A percentile compares a stretch with the other conserved stretches of the same genome.
These are phyloP conservation scores for Trypethelium eluteriae DNA, from an alignment of 495 filamentous ascomycete genomes.

Conservation along the genomic window DNA sequence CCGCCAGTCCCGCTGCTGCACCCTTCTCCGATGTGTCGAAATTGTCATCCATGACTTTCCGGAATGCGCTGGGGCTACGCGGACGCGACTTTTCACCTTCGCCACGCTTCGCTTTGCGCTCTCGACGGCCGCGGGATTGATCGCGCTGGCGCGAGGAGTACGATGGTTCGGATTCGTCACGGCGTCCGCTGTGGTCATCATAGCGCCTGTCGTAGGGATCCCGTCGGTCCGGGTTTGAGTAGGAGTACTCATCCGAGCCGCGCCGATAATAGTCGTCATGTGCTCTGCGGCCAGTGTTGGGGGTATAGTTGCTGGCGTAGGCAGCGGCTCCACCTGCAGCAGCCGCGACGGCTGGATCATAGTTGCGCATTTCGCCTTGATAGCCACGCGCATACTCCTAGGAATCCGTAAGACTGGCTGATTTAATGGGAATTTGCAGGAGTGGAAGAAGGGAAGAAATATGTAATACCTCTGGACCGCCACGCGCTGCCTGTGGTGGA, in stretches of 20 bases:
- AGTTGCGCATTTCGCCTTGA: conserved; percentile 8
- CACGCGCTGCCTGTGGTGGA: background rate
- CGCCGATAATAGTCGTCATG: conserved; percentile 3
- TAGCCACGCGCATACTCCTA: conserved; percentile 2
- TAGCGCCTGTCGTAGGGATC: conserved; percentile 6
- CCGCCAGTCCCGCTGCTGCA: conserved; percentile 20
- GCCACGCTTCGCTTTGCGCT: conserved; percentile 10
- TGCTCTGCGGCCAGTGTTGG: background rate
- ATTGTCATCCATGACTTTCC: conserved; percentile 22
- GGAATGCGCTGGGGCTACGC: conserved; percentile 9
- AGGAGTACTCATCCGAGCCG: conserved; percentile 8
- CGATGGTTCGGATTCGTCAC: background rate
- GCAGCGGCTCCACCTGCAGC: background rate
- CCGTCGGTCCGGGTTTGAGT: conserved; percentile 5
- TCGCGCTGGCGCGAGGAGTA: conserved; percentile 10
- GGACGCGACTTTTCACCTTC: conserved; percentile 13
- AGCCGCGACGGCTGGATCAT: conserved; percentile 2
- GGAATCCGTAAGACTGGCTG: background rate
- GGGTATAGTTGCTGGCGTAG: background rate
- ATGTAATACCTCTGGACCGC: background rate
- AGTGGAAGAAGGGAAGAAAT: background rate
- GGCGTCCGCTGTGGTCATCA: background rate
- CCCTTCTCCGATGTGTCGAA: conserved; percentile 24
- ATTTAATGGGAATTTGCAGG: background rate
- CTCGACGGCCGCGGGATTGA: conserved; percentile 16